Conservation (phyloP, 192 early-diverging fungal species). For the Coemansia brasiliensis region DNA sequence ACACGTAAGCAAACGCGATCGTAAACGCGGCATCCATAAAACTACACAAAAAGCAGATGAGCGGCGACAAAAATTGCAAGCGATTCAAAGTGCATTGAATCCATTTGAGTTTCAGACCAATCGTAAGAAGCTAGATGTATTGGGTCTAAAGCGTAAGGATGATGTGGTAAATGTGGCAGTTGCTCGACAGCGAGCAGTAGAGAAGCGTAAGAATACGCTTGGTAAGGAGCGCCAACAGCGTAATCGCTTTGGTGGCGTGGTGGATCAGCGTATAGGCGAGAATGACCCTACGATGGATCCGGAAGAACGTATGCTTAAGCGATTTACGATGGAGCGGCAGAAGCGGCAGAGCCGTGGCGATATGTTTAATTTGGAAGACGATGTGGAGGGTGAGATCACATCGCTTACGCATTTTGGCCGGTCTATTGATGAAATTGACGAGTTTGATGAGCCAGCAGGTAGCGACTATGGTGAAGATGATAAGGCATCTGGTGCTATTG, state of each 20-base stretch:
- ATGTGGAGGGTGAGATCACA: conserved; percentile 57
- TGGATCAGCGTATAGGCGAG: conserved; percentile 96
- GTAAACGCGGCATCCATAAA: conserved; percentile 61
- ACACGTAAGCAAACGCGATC: conserved; percentile 65
- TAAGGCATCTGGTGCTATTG: conserved; percentile 1
- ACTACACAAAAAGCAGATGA: conserved; percentile 35
- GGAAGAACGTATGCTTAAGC: conserved; percentile 94
- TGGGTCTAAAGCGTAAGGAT: conserved; percentile 83
- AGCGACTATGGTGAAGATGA: conserved; percentile 62
- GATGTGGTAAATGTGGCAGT: conserved; percentile 76
- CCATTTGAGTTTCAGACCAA: conserved; percentile 90
- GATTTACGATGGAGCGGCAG: conserved; percentile 87
- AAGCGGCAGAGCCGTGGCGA: conserved; percentile 33
- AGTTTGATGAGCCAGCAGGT: conserved; percentile 65
- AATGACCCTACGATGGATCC: conserved; percentile 79
- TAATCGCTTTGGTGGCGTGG: conserved; percentile 69
- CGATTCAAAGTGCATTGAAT: conserved; percentile 62
- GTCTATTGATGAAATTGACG: conserved; percentile 80
- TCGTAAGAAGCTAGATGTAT: conserved; percentile 76
- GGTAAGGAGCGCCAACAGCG: conserved; percentile 72
- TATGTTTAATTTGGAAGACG: conserved; percentile 84
- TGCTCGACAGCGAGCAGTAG: conserved; percentile 78
- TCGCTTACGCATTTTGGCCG: conserved; percentile 94
- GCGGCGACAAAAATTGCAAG: conserved; percentile 38
- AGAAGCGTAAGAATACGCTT: conserved; percentile 86